Conservation (phyloP, 2,329 filamentous ascomycete species). For the Cladorrhinum sp. region DNA sequence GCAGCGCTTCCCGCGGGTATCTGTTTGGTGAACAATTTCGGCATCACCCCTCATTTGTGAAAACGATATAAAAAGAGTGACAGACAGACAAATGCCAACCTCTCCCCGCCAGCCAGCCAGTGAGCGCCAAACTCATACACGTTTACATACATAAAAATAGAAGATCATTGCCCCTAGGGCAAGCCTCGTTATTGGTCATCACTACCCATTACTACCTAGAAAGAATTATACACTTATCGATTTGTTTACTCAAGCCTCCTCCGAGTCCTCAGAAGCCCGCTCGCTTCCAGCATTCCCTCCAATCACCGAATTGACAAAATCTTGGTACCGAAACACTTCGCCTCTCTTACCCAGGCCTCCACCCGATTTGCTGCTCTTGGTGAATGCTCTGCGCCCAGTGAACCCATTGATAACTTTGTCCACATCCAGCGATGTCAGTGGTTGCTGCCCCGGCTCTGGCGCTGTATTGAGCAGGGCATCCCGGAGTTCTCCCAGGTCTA, state of each 20-base stretch:
- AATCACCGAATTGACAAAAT: constrained; percentile 75
- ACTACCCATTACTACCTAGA: not conserved
- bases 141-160: not conserved
- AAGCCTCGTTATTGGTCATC: not conserved
- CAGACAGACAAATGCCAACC: not conserved
- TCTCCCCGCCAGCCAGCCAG: not conserved
- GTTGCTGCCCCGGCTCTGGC: constrained; percentile 66
- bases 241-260: constrained; percentile 19
- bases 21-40: not conserved
- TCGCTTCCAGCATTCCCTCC: constrained; percentile 47
- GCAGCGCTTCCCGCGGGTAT: constrained; percentile 4
- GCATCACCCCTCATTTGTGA: constrained; percentile 1
- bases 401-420: constrained; percentile 87
- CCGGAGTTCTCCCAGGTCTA: constrained; percentile 77
- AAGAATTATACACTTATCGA: not conserved
- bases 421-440: constrained; percentile 69
- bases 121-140: not conserved
- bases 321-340: constrained; percentile 90
- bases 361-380: constrained; percentile 49
- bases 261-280: constrained; percentile 28
- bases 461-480: constrained; percentile 80
- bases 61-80: not conserved
- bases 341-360: constrained; percentile 62
- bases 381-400: constrained; percentile 78
- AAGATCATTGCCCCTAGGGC: not conserved